Evolutionary conservation across 257 asterid genomes (phyloP).

Genomic region (Cynanchum wilfordii): DNA sequence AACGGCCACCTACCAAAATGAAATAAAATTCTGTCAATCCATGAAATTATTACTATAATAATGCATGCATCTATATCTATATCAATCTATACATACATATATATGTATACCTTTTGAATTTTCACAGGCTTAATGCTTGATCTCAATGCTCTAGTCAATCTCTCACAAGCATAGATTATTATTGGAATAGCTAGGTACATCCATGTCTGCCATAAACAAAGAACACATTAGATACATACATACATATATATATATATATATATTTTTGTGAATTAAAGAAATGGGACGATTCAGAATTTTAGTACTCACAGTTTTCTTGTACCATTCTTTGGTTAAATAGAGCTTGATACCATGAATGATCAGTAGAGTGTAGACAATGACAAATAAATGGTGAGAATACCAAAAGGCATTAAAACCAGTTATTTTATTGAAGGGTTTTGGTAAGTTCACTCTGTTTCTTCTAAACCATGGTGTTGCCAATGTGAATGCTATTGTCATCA

Average conservation of each 20-base stretch:
- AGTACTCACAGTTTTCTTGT: conserved; percentile 61
- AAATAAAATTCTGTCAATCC: background rate
- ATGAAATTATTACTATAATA: background rate
- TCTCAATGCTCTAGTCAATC: conserved; percentile 62
- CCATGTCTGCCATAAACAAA: conserved; percentile 52
- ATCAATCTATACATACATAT: conserved; percentile 6
- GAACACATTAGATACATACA: background rate
- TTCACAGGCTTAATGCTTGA: conserved; percentile 70
- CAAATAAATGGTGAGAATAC: conserved; percentile 82
- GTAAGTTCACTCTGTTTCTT: conserved; percentile 45
- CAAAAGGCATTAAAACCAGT: conserved; percentile 92
- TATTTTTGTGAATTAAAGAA: background rate
- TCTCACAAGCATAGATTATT: conserved; percentile 55
- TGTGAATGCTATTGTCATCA: conserved; percentile 81
- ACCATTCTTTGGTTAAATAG: conserved; percentile 52
- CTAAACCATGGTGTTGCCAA: conserved; percentile 80
- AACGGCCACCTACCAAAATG: conserved; percentile 56
- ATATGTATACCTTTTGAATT: conserved; percentile 52
- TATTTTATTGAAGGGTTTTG: conserved; percentile 54
- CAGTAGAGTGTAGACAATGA: conserved; percentile 62
- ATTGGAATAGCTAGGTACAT: conserved; percentile 71
- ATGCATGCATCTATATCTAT: background rate
- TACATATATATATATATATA: too few relatives aligned
- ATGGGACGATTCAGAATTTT: background rate
- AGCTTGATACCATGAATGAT: conserved; percentile 75